Conservation (phyloP, 495 filamentous ascomycete genomes). For the Platismatia glauca region DNA sequence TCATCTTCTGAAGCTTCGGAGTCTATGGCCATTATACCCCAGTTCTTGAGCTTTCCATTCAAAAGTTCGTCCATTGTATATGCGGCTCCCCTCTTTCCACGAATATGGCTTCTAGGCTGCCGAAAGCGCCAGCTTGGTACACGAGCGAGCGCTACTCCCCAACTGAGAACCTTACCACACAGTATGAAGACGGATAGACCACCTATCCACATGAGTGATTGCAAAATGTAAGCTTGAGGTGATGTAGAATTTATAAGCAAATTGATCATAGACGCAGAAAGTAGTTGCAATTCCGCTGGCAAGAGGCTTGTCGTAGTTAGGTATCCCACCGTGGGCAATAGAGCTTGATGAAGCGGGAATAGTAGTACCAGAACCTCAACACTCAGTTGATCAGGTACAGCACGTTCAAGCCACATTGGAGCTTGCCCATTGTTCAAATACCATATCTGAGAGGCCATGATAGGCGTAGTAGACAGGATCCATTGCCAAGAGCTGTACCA, state of each 20-base stretch:
- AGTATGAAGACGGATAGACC: slow-evolving; percentile 65
- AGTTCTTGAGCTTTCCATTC: slow-evolving; percentile 36
- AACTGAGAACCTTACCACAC: slow-evolving; percentile 69
- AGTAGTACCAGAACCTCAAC: slow-evolving; percentile 58
- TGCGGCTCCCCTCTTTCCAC: slow-evolving; percentile 37
- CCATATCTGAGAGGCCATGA: slow-evolving; percentile 37
- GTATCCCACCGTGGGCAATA: slow-evolving; percentile 63
- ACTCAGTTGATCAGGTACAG: slow-evolving; percentile 22
- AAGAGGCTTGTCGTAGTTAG: slow-evolving; percentile 82
- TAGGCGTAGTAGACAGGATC: slow-evolving; percentile 56
- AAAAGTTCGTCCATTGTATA: slow-evolving; percentile 42
- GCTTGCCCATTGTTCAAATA: not conserved
- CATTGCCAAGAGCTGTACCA: slow-evolving; percentile 61
- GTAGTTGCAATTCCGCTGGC: slow-evolving; percentile 75
- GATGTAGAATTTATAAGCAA: slow-evolving; percentile 67
- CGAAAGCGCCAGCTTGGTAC: slow-evolving; percentile 88
- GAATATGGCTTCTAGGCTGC: not conserved
- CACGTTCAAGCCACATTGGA: not conserved
- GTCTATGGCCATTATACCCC: slow-evolving; percentile 30
- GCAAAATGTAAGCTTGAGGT: slow-evolving; percentile 76
- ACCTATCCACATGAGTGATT: slow-evolving; percentile 78
- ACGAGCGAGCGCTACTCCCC: slow-evolving; percentile 75
- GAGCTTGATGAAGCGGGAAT: slow-evolving; percentile 78
- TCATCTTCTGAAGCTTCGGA: slow-evolving; percentile 43
- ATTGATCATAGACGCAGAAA: slow-evolving; percentile 76